Evolutionary conservation across 768 basidiomycete species (phyloP), one percentile per base, ranked within the genome.

Genomic region (Mycena polygramma): DNA sequence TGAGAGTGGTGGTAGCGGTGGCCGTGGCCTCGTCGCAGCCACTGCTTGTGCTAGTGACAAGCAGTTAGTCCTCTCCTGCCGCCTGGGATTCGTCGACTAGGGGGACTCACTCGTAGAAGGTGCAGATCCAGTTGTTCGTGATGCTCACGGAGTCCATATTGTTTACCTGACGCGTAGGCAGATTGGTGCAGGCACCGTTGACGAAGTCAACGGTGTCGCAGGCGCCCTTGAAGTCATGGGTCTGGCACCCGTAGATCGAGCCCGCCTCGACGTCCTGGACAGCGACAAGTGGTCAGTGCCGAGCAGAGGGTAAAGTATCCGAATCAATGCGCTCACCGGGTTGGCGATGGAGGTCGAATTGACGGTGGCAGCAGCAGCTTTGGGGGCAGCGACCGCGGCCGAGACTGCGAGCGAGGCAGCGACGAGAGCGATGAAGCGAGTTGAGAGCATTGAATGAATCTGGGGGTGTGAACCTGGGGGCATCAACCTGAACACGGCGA

Each of bases 401-500:
- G 10, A 1, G 20, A 9, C 20, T 1, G 49, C 49, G 22, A 51
- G 10, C n/a, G 49, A 51, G 0, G 22, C 49, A 9, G 20, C 49
- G 49, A 51, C 49, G n/a, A 51, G 49, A 51, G 49, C 49, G 49
- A 51, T 51, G 49, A 51, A 51, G 49, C 49, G 49, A 22, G 6
- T 51, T 10, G 20, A 24, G 49, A 51, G 13, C 49, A 51, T 51
- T 22, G n/a, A n/a, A n/a, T n/a, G n/a, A n/a, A n/a, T n/a, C n/a
- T n/a, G n/a, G n/a, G n/a, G n/a, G n/a, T n/a, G n/a, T n/a, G n/a
- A n/a, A n/a, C n/a, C n/a, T n/a, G n/a, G n/a, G n/a, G n/a, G n/a
- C n/a, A n/a, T n/a, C n/a, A n/a, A n/a, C n/a, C n/a, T n/a, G n/a
- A n/a, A n/a, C n/a, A n/a, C n/a, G n/a, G n/a, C n/a, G n/a, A n/a